Base-by-base conservation (phyloP, 352 stramenopile genomes). In the Pythium utonaiense region DNA sequence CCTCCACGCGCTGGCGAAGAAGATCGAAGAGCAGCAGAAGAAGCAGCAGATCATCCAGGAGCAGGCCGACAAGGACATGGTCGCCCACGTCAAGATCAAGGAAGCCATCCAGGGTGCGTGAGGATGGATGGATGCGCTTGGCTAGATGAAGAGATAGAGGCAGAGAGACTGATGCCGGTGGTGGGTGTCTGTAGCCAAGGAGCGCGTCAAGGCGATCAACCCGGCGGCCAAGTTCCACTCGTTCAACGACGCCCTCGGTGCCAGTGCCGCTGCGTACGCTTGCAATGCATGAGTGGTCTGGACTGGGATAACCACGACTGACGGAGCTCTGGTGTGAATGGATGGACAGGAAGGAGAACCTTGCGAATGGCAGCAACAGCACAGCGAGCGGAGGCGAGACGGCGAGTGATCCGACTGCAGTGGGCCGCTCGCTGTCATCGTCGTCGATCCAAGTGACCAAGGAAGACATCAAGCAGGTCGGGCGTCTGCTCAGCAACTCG, bases 401-500 rank as follows among this genome's bases (percentile, higher is more conserved):
- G 66, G 22, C 59, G 74, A 34, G 66, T 62, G 40, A 69, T 65
- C 60, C 72, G 3, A 47, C 40, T 17, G 38, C 52, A n/a, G 53
- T 78, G 28, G 58, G 71, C 31, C 76, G 80, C 21, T 87, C 78
- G 24, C 59, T 78, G 27, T 91, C 81, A 45, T 93, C 83, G 34
- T 91, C 83, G 40, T 86, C 79, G 13, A 63, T 89, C 25, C 70
- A 75, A n/a, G 73, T 93, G 16, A 90, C 79, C 38, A 90, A 88
- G 61, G 83, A 93, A 64, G 83, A 93, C 69, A 91, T 93, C 41
- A 80, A 75, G 47, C 67, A 80, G 41, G 70, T 93, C n/a, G 76
- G 78, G 5, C 61, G 73, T 5, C 52, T 91, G 53, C 60, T 93
- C 7, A 85, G 77, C 64, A 88, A 89, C 57, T 83, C 83, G 36